Percentiles rank a stretch among this genome's conserved stretches.
These are phyloP conservation scores for Physcomitrium patens DNA, from an alignment of 225 moss, liverwort and hornwort genomes.

Conservation along the genomic window DNA sequence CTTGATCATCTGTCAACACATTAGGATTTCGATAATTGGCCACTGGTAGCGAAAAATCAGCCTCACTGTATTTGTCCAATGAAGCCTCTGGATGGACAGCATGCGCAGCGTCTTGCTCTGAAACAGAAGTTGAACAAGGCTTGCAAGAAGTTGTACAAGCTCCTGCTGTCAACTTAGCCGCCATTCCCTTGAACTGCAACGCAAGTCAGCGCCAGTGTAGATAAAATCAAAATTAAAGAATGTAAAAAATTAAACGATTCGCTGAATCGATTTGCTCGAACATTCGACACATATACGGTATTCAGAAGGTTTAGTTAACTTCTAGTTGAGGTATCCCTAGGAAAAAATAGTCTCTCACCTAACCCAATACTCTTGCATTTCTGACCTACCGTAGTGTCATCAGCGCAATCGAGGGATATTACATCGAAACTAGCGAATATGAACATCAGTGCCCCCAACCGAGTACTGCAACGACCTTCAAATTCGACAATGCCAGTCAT, in stretches of 20 bases:
- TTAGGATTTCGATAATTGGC: constrained; percentile 27
- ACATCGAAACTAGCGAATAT: constrained; percentile 10
- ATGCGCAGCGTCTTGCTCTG: constrained; percentile 45
- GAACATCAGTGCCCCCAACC: constrained; percentile 1
- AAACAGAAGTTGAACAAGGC: constrained; percentile 51
- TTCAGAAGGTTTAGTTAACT: neutral
- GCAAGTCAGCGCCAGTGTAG: neutral
- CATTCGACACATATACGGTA: neutral
- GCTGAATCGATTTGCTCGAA: neutral
- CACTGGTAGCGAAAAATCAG: constrained; percentile 27
- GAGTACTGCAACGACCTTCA: neutral
- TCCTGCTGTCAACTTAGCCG: constrained; percentile 49
- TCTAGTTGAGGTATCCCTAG: neutral
- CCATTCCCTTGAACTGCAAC: constrained; percentile 63
- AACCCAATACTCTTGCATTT: neutral
- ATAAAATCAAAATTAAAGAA: neutral
- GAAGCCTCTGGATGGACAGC: constrained; percentile 48
- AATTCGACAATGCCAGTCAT: constrained; percentile 2
- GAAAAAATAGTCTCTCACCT: neutral
- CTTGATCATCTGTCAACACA: constrained; percentile 42
- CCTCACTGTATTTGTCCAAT: constrained; percentile 30
- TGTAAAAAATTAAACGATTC: neutral
- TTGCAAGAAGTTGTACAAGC: constrained; percentile 57
- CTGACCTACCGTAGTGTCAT: neutral
- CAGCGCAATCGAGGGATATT: constrained; percentile 1